phyloP scores from a whole-genome alignment of 2,329 filamentous ascomycete species.

The Eurotiales sp. region DNA sequence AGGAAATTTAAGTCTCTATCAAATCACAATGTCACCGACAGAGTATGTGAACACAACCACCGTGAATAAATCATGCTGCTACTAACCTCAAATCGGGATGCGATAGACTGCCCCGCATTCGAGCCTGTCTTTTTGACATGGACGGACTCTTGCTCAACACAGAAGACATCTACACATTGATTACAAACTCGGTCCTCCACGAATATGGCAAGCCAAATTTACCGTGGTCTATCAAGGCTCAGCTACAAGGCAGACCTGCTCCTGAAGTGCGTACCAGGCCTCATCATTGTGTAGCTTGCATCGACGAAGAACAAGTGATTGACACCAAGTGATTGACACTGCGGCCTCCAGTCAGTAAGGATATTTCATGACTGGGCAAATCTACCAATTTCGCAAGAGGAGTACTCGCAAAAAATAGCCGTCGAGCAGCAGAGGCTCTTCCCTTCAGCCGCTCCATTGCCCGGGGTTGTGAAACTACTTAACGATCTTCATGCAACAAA shows the following conservation, averaged over 20 bases:
- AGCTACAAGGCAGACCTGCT: conserved; percentile 67
- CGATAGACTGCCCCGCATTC: conserved; percentile 65
- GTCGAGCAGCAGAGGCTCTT: conserved; percentile 70
- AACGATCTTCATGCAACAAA: conserved; percentile 31
- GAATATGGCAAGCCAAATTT: conserved; percentile 69
- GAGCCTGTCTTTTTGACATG: conserved; percentile 98
- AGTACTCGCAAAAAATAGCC: conserved; percentile 60
- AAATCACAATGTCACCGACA: conserved; percentile 5
- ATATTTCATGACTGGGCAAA: conserved; percentile 80
- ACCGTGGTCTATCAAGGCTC: conserved; percentile 94
- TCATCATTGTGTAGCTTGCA: background rate
- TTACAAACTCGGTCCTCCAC: conserved; percentile 76
- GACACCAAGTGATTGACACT: background rate
- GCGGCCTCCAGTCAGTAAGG: conserved; percentile 45
- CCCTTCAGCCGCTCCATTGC: conserved; percentile 68
- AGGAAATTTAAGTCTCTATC: background rate
- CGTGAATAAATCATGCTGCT: background rate
- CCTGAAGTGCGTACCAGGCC: conserved; percentile 43
- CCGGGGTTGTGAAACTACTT: conserved; percentile 71
- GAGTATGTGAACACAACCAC: conserved; percentile 4
- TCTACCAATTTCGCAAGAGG: conserved; percentile 68
- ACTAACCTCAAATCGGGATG: background rate
- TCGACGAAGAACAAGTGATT: background rate
- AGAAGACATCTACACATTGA: conserved; percentile 82
- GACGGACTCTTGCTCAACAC: conserved; percentile 92